Base-by-base conservation (phyloP, 2,329 filamentous ascomycete genomes). In the Dryadomyces sulphureus region DNA sequence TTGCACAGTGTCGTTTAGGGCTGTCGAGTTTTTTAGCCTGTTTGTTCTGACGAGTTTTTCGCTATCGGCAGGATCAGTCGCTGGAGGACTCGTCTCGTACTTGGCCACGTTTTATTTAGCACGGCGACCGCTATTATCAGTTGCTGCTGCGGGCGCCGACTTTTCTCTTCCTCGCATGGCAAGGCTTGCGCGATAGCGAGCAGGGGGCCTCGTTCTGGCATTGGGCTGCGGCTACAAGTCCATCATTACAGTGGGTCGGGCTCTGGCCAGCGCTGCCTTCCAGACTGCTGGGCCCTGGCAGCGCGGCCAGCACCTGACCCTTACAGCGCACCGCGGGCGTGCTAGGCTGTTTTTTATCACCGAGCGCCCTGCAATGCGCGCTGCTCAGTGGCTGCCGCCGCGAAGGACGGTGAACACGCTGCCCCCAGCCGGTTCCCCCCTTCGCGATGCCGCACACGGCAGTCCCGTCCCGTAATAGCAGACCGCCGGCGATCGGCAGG, bases 201-300 rank as follows among this genome's bases (percentile, higher is more conserved):
- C 22, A 24, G 21, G 38, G 38, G n/a, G 16, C 14, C 22, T 19
- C 7, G 3, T 40, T 40, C 5, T 40, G 36, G n/a, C 22, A 27
- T 5, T 12, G 38, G 21, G 22, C 21, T 40, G 22, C 22, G 27
- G 34, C 34, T 36, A 36, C 34, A 30, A 7, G 14, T 41, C 21
- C 22, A n/a, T 17, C 11, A 14, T 41, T 41, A 41, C 41, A 42
- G 41, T 20, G 41, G 41, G 41, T 34, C 27, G n/a, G 34, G 34
- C 12, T n/a, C 39, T 41, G 24, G 25, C 24, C 24, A 24, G 39
- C 24, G 25, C 25, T 30, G 12, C 32, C 32, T 24, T 35, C 41
- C 41, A 43, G 41, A 43, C 41, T 43, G 41, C 41, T 30, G 41
- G 41, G 41, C 41, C 41, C 41, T 20, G 16, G 16, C 17, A 21